These are phyloP conservation scores for Scheffersomyces segobiensis DNA, from an alignment of 1,139 yeast genomes.

Conservation along the genomic window DNA sequence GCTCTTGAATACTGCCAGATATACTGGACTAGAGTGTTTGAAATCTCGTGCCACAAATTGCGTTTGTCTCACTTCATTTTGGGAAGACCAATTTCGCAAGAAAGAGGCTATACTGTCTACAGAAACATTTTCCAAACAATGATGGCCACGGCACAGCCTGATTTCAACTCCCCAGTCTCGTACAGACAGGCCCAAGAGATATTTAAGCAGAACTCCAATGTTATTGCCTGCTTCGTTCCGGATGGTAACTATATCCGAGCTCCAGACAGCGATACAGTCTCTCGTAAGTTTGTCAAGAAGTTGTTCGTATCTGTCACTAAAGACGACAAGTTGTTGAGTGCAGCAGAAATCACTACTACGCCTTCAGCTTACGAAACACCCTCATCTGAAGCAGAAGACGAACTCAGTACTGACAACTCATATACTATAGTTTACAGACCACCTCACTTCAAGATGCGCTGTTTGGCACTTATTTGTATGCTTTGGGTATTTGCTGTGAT, in stretches of 20 bases:
- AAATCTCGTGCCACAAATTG: slow-evolving; percentile 53
- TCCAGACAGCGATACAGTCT: slow-evolving; percentile 77
- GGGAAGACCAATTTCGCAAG: slow-evolving; percentile 66
- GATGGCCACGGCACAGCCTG: slow-evolving; percentile 47
- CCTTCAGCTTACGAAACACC: slow-evolving; percentile 7
- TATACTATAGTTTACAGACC: slow-evolving; percentile 87
- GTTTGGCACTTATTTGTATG: slow-evolving; percentile 54
- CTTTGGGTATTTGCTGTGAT: slow-evolving; percentile 73
- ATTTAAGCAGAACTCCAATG: slow-evolving; percentile 41
- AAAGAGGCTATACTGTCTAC: slow-evolving; percentile 71
- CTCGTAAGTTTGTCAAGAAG: slow-evolving; percentile 60
- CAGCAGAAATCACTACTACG: slow-evolving; percentile 2
- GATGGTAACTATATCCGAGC: slow-evolving; percentile 85
- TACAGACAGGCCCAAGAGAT: slow-evolving; percentile 43
- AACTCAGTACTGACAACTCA: slow-evolving; percentile 47
- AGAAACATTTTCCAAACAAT: slow-evolving; percentile 48
- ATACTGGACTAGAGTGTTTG: slow-evolving; percentile 68
- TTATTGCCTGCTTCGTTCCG: slow-evolving; percentile 61
- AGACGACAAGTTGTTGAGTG: slow-evolving; percentile 63
- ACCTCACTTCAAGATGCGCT: slow-evolving; percentile 65
- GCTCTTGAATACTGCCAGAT: slow-evolving; percentile 33
- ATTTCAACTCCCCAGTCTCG: slow-evolving; percentile 59
- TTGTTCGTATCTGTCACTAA: slow-evolving; percentile 83
- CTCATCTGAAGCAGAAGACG: slow-evolving; percentile 34
- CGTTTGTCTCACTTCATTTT: slow-evolving; percentile 80